Evolutionary conservation across 2,329 filamentous ascomycete species (phyloP).

Genomic region (Beauveria caledonica): DNA sequence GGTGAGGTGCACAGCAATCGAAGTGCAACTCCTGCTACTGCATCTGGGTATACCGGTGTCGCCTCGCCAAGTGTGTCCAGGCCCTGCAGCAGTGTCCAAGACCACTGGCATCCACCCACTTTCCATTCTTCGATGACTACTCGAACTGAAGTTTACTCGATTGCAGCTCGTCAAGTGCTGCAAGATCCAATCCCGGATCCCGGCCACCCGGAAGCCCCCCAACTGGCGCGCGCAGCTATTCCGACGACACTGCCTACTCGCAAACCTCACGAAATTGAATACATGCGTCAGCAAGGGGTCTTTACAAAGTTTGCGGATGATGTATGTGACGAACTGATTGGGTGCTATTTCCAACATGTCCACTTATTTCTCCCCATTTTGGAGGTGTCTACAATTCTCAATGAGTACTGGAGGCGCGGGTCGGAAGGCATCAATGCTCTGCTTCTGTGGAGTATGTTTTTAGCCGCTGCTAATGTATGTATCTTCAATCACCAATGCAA

Average conservation of each 20-base stretch:
- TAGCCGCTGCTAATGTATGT: background rate
- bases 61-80: background rate
- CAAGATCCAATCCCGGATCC: background rate
- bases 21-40: background rate
- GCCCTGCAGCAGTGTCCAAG: background rate
- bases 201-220: background rate
- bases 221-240: background rate
- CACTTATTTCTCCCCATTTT: constrained; percentile 8
- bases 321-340: constrained; percentile 1
- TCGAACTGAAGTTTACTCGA: background rate
- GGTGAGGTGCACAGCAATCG: background rate
- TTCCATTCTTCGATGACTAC: background rate
- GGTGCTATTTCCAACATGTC: constrained; percentile 3
- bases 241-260: background rate
- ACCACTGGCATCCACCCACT: background rate
- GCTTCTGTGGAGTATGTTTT: background rate
- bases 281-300: constrained; percentile 5
- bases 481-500: background rate
- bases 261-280: constrained; percentile 4
- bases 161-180: background rate
- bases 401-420: background rate
- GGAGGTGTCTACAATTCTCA: constrained; percentile 5
- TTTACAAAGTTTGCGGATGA: background rate
- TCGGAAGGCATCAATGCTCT: background rate
- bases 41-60: background rate